Evolutionary conservation across 441 rosid genomes (phyloP).

Genomic region (Eutrema salsugineum): DNA sequence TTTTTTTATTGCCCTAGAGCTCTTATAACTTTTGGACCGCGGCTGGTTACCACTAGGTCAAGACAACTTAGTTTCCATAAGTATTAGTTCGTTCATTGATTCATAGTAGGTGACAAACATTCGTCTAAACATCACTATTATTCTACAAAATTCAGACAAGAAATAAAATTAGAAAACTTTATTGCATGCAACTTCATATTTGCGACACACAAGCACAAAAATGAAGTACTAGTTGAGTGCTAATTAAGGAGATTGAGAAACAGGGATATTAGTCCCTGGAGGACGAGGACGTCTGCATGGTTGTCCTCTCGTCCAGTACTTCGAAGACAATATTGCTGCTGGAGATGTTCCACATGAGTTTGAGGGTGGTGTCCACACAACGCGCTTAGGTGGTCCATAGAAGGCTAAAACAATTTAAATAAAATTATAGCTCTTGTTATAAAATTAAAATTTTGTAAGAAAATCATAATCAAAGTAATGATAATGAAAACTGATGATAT

Average conservation of each 20-base stretch:
- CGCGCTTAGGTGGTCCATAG: background rate
- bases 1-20: too few relatives aligned
- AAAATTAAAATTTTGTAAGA: too few relatives aligned
- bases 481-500: too few relatives aligned
- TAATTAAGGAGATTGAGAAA: constrained; percentile 4
- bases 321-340: background rate
- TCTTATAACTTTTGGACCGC: too few relatives aligned
- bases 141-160: too few relatives aligned
- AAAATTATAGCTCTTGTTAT: background rate
- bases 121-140: too few relatives aligned
- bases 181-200: background rate
- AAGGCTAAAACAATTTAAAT: background rate
- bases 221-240: background rate
- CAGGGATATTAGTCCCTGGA: background rate
- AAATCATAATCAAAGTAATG: too few relatives aligned
- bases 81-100: too few relatives aligned
- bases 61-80: too few relatives aligned
- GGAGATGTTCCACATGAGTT: constrained; percentile 14
- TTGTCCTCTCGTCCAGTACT: background rate
- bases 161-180: too few relatives aligned
- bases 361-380: background rate
- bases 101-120: too few relatives aligned
- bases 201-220: background rate
- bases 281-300: constrained; percentile 8
- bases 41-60: too few relatives aligned